phyloP scores from a whole-genome alignment of 1,284 basidiomycete genomes.

The Thecaphora thlaspeos region DNA sequence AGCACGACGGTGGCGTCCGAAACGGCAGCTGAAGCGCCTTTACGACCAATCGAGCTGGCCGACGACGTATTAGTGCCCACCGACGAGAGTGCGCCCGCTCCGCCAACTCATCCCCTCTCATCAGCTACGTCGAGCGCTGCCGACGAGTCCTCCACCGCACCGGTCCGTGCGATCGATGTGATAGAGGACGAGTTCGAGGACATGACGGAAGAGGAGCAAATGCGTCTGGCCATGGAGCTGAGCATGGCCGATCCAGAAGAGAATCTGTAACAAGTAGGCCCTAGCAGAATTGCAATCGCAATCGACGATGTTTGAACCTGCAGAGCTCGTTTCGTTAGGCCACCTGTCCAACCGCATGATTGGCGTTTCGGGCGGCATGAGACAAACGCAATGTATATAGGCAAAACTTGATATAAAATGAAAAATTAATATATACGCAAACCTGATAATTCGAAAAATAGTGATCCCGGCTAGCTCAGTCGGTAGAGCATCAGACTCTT shows the following conservation, averaged over 20 bases:
- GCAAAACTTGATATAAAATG: too few species aligned
- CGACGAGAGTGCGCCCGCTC: background rate
- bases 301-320: too few species aligned
- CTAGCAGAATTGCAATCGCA: too few species aligned
- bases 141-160: background rate
- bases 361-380: too few species aligned
- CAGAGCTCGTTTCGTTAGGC: too few species aligned
- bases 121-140: background rate
- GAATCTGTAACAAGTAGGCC: too few species aligned
- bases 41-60: background rate
- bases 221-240: slow-evolving; percentile 30
- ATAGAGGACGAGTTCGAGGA: slow-evolving; percentile 28
- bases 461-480: slow-evolving; percentile 59
- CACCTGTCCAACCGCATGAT: too few species aligned
- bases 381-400: too few species aligned
- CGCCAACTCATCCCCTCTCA: background rate
- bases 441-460: too few species aligned
- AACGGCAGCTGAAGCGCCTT: background rate
- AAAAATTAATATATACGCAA: too few species aligned
- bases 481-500: slow-evolving; percentile 59
- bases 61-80: background rate
- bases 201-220: slow-evolving; percentile 36
- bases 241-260: slow-evolving; percentile 1
- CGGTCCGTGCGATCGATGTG: slow-evolving; percentile 3
- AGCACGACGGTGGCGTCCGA: background rate